These are phyloP conservation scores for Zygoascus ofunaensis DNA, from an alignment of 805 yeast species.

Conservation along the genomic window DNA sequence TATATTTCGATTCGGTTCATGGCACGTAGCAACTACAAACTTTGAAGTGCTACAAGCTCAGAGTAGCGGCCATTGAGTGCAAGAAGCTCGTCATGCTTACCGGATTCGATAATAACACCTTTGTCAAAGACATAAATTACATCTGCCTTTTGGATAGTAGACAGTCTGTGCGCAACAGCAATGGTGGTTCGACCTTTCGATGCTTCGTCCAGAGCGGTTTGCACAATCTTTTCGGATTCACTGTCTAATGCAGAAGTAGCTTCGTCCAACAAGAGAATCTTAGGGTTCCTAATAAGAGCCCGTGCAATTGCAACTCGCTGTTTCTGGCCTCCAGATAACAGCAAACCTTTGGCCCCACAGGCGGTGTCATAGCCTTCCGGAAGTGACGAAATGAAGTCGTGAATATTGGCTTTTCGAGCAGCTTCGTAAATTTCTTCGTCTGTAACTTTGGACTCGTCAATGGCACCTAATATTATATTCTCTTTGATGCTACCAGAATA, in stretches of 20 bases:
- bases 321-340: slow-evolving; percentile 67
- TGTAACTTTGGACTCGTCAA: slow-evolving; percentile 22
- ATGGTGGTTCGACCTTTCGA: slow-evolving; percentile 67
- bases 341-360: slow-evolving; percentile 47
- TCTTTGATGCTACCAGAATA: slow-evolving; percentile 48
- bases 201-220: slow-evolving; percentile 57
- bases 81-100: slow-evolving; percentile 43
- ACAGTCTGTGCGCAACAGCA: slow-evolving; percentile 79
- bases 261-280: slow-evolving; percentile 56
- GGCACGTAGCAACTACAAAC: too few species aligned
- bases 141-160: slow-evolving; percentile 56
- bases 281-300: slow-evolving; percentile 59
- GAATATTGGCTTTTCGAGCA: slow-evolving; percentile 45
- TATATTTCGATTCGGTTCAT: too few species aligned
- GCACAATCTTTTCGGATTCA: slow-evolving; percentile 71
- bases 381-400: slow-evolving; percentile 45
- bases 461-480: slow-evolving; percentile 44
- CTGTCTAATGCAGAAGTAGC: slow-evolving; percentile 59
- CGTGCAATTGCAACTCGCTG: slow-evolving; percentile 72
- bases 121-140: slow-evolving; percentile 50
- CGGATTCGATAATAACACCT: slow-evolving; percentile 55
- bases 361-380: slow-evolving; percentile 55
- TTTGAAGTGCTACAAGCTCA: slow-evolving; percentile 33
- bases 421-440: slow-evolving; percentile 40
- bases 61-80: slow-evolving; percentile 30